Conservation (phyloP, 441 rosid species). For the Brassica hybrid region DNA sequence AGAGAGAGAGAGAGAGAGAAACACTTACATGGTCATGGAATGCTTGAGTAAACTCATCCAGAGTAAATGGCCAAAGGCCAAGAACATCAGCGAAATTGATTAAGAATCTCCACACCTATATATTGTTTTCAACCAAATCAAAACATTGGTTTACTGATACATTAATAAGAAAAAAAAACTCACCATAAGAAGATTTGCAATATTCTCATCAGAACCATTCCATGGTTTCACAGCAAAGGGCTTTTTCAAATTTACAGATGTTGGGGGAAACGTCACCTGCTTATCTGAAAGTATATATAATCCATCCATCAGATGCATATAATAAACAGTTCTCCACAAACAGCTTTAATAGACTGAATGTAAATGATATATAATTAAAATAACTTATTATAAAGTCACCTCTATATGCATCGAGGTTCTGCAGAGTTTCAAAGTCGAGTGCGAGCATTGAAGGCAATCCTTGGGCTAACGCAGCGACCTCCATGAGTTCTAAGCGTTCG, state of each 20-base stretch:
- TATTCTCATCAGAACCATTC: slow-evolving; percentile 77
- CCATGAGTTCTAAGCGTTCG: slow-evolving; percentile 94
- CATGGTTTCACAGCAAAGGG: slow-evolving; percentile 79
- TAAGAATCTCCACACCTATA: slow-evolving; percentile 89
- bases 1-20: not conserved
- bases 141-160: not conserved
- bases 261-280: slow-evolving; percentile 66
- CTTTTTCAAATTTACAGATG: slow-evolving; percentile 61
- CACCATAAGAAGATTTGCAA: slow-evolving; percentile 91
- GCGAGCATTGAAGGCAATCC: slow-evolving; percentile 73
- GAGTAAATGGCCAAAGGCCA: slow-evolving; percentile 90
- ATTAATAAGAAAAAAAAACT: slow-evolving; percentile 30
- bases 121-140: slow-evolving; percentile 35
- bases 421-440: slow-evolving; percentile 76
- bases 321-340: slow-evolving; percentile 8
- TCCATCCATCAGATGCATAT: slow-evolving; percentile 20
- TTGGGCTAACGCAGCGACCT: slow-evolving; percentile 71
- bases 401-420: slow-evolving; percentile 74
- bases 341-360: not conserved
- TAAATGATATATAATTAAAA: not conserved
- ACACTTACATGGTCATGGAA: slow-evolving; percentile 79
- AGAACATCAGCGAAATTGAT: slow-evolving; percentile 80
- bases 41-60: slow-evolving; percentile 89
- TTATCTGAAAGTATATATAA: slow-evolving; percentile 57
- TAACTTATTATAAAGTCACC: slow-evolving; percentile 48